Percentiles rank a stretch among this genome's conserved stretches.
Conservation (phyloP, 257 asterid genomes). For the Primulina huaijiensis region DNA sequence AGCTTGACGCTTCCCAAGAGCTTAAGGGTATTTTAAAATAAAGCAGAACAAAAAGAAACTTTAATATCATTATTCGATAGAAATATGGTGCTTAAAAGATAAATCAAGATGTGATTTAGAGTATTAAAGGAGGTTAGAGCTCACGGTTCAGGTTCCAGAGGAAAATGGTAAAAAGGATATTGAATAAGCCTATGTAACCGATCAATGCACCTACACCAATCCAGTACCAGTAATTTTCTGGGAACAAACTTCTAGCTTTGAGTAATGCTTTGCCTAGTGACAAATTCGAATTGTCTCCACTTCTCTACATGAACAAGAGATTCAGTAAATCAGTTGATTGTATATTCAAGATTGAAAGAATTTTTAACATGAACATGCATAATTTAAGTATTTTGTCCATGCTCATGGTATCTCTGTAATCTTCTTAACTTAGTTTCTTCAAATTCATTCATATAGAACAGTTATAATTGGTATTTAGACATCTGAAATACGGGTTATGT, state of each 20-base stretch:
- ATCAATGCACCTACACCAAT: slow-evolving; percentile 87
- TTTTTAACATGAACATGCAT: slow-evolving; percentile 17
- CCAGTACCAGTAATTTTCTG: slow-evolving; percentile 93
- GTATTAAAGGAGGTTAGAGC: slow-evolving; percentile 31
- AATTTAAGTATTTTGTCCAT: slow-evolving; percentile 1
- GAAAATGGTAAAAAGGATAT: slow-evolving; percentile 70
- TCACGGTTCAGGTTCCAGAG: slow-evolving; percentile 79
- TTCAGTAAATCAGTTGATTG: slow-evolving; percentile 24
- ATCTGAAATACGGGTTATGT: slow-evolving; percentile 14
- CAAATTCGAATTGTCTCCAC: slow-evolving; percentile 47
- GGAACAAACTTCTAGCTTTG: slow-evolving; percentile 74
- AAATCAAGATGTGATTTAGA: slow-evolving; percentile 15
- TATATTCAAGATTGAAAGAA: slow-evolving; percentile 8
- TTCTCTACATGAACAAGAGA: slow-evolving; percentile 50
- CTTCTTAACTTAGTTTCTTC: slow-evolving; percentile 16
- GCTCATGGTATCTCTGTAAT: slow-evolving; percentile 2
- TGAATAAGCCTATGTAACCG: slow-evolving; percentile 77
- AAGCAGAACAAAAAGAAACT: slow-evolving; percentile 16
- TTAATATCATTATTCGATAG: slow-evolving; percentile 16
- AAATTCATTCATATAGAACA: background rate
- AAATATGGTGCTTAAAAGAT: slow-evolving; percentile 18
- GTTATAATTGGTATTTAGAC: slow-evolving; percentile 11
- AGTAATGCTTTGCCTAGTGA: slow-evolving; percentile 76
- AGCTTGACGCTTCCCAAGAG: slow-evolving; percentile 83
- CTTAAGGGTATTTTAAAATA: slow-evolving; percentile 37